These are phyloP conservation scores for Alternaria viburni DNA, from an alignment of 2,329 filamentous ascomycete species.

Conservation along the genomic window DNA sequence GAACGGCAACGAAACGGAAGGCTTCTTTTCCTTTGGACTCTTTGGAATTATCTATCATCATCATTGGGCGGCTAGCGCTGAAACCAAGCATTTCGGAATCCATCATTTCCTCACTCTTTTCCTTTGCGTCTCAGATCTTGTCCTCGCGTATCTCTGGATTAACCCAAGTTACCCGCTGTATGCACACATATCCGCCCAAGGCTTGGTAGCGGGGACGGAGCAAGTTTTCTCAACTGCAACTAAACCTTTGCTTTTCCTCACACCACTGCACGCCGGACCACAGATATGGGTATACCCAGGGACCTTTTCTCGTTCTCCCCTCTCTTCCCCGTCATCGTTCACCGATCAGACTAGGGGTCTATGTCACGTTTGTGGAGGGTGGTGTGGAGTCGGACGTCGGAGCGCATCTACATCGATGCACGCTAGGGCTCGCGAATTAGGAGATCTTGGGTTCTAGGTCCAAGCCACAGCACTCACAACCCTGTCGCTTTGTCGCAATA, in stretches of 20 bases:
- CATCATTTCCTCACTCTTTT: constrained; percentile 12
- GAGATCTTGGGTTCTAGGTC: neutral
- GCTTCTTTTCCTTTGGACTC: neutral
- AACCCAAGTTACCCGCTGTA: neutral
- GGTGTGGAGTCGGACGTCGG: neutral
- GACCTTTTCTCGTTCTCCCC: neutral
- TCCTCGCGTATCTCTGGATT: neutral
- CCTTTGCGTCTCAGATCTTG: constrained; percentile 7
- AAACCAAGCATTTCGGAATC: constrained; percentile 22
- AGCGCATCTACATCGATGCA: neutral
- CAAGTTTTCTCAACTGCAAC: neutral
- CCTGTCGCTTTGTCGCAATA: neutral
- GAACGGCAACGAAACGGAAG: neutral
- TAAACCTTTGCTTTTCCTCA: neutral
- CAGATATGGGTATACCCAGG: neutral
- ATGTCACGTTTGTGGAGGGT: neutral
- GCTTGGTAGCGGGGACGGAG: neutral
- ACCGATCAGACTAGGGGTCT: constrained; percentile 1
- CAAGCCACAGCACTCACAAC: neutral
- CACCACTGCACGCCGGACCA: neutral
- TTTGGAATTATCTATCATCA: constrained; percentile 16
- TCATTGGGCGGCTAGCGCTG: constrained; percentile 40
- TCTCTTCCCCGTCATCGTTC: neutral
- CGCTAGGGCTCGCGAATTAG: neutral
- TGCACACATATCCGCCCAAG: neutral